phyloP scores from a whole-genome alignment of 2,329 filamentous ascomycete species.

The Fusarium abutilonis region DNA sequence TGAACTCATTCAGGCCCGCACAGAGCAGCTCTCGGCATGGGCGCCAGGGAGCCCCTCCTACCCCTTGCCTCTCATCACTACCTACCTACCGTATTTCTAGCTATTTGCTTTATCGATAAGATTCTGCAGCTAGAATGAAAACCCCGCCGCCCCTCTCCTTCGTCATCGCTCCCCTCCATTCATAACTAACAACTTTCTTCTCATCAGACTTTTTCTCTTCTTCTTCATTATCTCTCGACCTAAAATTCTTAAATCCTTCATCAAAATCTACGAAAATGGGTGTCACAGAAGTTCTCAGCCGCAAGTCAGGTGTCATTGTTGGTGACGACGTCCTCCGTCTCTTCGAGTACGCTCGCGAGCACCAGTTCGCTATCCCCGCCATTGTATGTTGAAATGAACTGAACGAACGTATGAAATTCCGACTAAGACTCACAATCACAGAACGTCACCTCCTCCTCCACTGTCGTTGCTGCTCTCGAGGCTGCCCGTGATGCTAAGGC shows the following conservation, averaged over 20 bases:
- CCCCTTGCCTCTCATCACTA: slow-evolving; percentile 32
- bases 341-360: slow-evolving; percentile 89
- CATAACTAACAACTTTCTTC: slow-evolving; percentile 41
- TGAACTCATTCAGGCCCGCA: slow-evolving; percentile 41
- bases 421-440: slow-evolving; percentile 27
- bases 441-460: slow-evolving; percentile 93
- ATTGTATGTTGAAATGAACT: slow-evolving; percentile 57
- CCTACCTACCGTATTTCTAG: no score
- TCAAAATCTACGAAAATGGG: slow-evolving; percentile 51
- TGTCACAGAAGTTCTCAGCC: slow-evolving; percentile 56
- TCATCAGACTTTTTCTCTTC: slow-evolving; percentile 36
- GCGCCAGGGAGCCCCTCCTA: slow-evolving; percentile 29
- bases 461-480: slow-evolving; percentile 83
- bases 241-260: slow-evolving; percentile 26
- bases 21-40: slow-evolving; percentile 35
- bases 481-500: slow-evolving; percentile 91
- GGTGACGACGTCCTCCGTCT: slow-evolving; percentile 68
- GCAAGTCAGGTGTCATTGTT: slow-evolving; percentile 65
- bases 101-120: slow-evolving; percentile 43
- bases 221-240: slow-evolving; percentile 29
- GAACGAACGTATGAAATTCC: neutral
- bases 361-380: slow-evolving; percentile 88
- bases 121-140: slow-evolving; percentile 31
- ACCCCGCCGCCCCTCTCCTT: slow-evolving; percentile 40
- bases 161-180: slow-evolving; percentile 38